A percentile compares a stretch with the other conserved stretches of the same genome.
These are phyloP conservation scores for Trichosporon asahii DNA, from an alignment of 1,284 basidiomycete genomes.

Conservation along the genomic window DNA sequence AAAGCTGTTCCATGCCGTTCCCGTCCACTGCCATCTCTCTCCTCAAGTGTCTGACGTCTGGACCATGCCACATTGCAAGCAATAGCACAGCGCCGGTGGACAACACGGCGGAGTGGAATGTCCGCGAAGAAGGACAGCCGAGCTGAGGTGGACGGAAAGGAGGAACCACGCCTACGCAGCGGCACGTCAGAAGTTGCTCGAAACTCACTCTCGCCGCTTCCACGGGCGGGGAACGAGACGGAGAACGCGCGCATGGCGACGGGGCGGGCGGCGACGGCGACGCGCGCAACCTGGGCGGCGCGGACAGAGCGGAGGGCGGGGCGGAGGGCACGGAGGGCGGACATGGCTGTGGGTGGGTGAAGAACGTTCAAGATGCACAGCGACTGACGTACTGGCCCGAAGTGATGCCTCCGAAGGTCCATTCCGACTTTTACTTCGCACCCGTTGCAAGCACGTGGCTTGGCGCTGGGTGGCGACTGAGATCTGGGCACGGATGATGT, in stretches of 20 bases:
- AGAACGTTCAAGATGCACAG: not conserved
- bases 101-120: too few species aligned
- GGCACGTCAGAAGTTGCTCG: not conserved
- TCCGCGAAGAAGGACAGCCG: not conserved
- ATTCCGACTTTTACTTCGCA: constrained; percentile 2
- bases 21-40: too few species aligned
- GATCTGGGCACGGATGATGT: not conserved
- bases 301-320: constrained; percentile 30
- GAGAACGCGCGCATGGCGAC: constrained; percentile 33
- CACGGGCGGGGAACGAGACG: constrained; percentile 34
- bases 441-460: not conserved
- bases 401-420: not conserved
- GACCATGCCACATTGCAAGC: too few species aligned
- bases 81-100: too few species aligned
- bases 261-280: constrained; percentile 15
- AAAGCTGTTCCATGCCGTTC: not conserved
- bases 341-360: constrained; percentile 11
- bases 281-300: constrained; percentile 17
- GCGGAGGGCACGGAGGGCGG: constrained; percentile 31
- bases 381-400: not conserved
- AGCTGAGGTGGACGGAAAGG: not conserved
- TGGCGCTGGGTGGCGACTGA: constrained; percentile 5
- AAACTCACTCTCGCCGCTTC: constrained; percentile 47
- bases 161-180: not conserved
- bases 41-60: too few species aligned